Conservation (phyloP, 202 grass and related monocot genomes). For the Dendrocalamus latiflorus region DNA sequence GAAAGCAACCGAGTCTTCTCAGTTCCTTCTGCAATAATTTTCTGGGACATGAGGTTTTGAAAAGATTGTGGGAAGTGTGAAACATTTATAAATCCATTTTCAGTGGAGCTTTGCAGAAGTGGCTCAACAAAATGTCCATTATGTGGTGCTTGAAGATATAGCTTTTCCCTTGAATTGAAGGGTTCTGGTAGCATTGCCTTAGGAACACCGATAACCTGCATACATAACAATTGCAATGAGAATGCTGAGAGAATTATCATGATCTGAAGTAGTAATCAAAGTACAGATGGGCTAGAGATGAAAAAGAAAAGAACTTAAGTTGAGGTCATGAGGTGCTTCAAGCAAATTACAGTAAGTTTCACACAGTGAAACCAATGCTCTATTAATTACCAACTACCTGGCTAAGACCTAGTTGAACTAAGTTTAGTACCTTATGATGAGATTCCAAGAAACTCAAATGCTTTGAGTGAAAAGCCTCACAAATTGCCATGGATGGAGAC, state of each 20-base stretch:
- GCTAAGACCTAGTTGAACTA: not conserved
- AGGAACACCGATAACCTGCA: slow-evolving; percentile 69
- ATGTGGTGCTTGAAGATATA: slow-evolving; percentile 33
- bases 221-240: slow-evolving; percentile 11
- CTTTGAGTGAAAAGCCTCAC: not conserved
- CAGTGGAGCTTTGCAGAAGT: slow-evolving; percentile 22
- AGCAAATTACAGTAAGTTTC: not conserved
- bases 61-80: slow-evolving; percentile 85
- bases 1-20: slow-evolving; percentile 50
- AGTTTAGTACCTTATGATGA: slow-evolving; percentile 68
- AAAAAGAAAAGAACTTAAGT: not conserved
- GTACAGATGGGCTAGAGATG: not conserved
- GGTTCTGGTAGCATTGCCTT: slow-evolving; percentile 78
- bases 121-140: slow-evolving; percentile 27
- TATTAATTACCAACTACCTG: not conserved
- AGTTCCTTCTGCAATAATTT: slow-evolving; percentile 38
- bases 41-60: slow-evolving; percentile 57
- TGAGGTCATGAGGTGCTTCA: not conserved
- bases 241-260: slow-evolving; percentile 22
- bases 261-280: not conserved
- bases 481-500: no score
- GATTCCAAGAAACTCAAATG: not conserved
- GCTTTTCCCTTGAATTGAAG: slow-evolving; percentile 48
- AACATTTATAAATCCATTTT: slow-evolving; percentile 40
- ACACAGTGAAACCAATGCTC: not conserved